Percentiles rank a stretch among this genome's conserved stretches.
Evolutionary conservation across 352 stramenopile genomes (phyloP).

Genomic region (Detonula confervacea): DNA sequence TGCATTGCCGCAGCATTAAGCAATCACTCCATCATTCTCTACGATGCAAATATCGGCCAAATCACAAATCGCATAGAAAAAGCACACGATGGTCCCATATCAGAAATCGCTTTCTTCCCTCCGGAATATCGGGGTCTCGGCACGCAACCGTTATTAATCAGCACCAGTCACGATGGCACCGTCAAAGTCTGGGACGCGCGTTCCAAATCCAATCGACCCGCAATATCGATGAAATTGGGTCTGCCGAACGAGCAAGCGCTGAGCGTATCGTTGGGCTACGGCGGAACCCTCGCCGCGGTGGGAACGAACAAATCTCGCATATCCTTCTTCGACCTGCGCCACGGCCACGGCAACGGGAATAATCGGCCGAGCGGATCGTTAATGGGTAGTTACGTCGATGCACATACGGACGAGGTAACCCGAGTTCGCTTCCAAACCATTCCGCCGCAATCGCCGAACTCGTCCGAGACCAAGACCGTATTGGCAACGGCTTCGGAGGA

Average conservation of each 20-base stretch:
- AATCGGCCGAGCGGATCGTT: constrained; percentile 11
- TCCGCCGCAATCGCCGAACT: not conserved
- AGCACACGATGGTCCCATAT: constrained; percentile 46
- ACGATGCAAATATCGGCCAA: constrained; percentile 21
- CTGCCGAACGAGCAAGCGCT: constrained; percentile 63
- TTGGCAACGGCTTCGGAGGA: constrained; percentile 76
- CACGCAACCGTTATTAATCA: constrained; percentile 25
- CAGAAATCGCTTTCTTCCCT: constrained; percentile 43
- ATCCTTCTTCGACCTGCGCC: constrained; percentile 78
- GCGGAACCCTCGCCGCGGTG: constrained; percentile 71
- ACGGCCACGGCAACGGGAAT: constrained; percentile 28
- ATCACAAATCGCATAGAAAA: constrained; percentile 30
- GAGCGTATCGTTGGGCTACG: constrained; percentile 70
- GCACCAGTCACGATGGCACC: constrained; percentile 41
- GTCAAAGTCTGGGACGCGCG: constrained; percentile 50
- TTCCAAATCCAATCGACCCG: constrained; percentile 10
- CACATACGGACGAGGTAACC: constrained; percentile 79
- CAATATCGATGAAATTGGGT: constrained; percentile 25
- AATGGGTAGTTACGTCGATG: constrained; percentile 74
- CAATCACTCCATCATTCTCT: constrained; percentile 43
- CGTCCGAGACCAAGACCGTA: constrained; percentile 37
- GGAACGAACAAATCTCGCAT: constrained; percentile 67
- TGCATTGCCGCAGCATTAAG: constrained; percentile 41
- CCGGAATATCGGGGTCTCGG: too few relatives aligned
- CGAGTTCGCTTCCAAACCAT: constrained; percentile 65